Evolutionary conservation across 306 rosid genomes (phyloP), one percentile per base, ranked within the genome.

Genomic region (Cicer yamashitae): DNA sequence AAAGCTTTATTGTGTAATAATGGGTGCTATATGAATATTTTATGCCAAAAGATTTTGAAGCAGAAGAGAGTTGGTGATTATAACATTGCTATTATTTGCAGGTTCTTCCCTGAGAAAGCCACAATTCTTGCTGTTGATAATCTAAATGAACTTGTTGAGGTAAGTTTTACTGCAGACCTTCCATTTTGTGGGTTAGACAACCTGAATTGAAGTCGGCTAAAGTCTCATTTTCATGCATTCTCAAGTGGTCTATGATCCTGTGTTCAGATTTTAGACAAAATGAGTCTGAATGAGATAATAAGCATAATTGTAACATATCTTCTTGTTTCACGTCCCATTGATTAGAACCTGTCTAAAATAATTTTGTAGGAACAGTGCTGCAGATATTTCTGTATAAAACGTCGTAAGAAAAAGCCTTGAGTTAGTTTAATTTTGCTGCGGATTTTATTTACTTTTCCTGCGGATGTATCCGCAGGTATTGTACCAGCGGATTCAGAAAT

Each of bases 61-160:
- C 15, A 47, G 20, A 70, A 61, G 66, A 60, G 66, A 17, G 70
- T 61, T 25, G 25, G 77, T n/a, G 52, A 73, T 50, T 80, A 7
- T 79, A 39, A 58, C 64, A 3, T 39, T 72, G 73, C 48, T 67
- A 57, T 64, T 77, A 54, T 77, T 61, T 72, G 80, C 91, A 96
- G 98, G 96, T 92, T 96, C 84, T 89, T 92, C 81, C 96, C 99
- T 2, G 96, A 96, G 73, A 92, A 89, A 88, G 92, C 96, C 14
- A 81, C 96, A 17, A 39, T 54, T 72, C 81, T 89, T 50, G 97
- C 98, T 53, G 82, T 63, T 73, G 89, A 88, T 64, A 80, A 92
- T 79, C 87, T 96, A 48, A 82, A 86, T 63, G 96, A 87, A 85
- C 92, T 96, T 41, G 86, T 86, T 61, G 85, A 89, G 99, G 99